Evolutionary conservation across 805 yeast genomes (phyloP).

Genomic region (Saccharomycopsis babjevae): DNA sequence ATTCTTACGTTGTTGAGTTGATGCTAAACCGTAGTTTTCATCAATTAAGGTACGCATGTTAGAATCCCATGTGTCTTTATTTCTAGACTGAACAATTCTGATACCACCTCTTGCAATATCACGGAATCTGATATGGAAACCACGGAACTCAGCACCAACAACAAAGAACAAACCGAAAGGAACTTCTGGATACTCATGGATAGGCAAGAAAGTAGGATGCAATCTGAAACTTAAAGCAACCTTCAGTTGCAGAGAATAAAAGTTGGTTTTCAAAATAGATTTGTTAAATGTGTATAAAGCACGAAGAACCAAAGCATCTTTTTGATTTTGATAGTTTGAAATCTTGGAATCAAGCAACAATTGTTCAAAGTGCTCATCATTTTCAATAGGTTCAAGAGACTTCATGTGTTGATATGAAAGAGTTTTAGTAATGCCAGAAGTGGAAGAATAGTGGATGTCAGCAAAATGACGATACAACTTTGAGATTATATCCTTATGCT

Average conservation of each 20-base stretch:
- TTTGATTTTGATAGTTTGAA: conserved; percentile 51
- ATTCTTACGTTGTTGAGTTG: conserved; percentile 92
- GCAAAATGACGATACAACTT: conserved; percentile 88
- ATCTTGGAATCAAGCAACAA: conserved; percentile 51
- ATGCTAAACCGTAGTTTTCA: conserved; percentile 91
- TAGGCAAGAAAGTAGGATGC: conserved; percentile 77
- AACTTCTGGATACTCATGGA: conserved; percentile 79
- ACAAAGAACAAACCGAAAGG: conserved; percentile 93
- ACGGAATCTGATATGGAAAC: conserved; percentile 93
- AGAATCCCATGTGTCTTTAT: conserved; percentile 71
- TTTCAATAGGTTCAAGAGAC: conserved; percentile 63
- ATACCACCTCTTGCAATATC: conserved; percentile 98
- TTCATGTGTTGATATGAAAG: conserved; percentile 78
- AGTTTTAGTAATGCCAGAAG: conserved; percentile 55
- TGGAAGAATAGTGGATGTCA: conserved; percentile 66
- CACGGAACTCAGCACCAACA: conserved; percentile 94
- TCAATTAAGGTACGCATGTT: conserved; percentile 87
- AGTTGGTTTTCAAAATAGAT: conserved; percentile 84
- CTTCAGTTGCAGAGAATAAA: conserved; percentile 76
- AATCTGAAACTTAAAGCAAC: conserved; percentile 91
- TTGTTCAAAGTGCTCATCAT: conserved; percentile 64
- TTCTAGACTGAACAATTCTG: conserved; percentile 83
- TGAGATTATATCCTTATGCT: conserved; percentile 61
- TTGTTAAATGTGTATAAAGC: conserved; percentile 80
- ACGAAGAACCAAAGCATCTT: conserved; percentile 65